These are phyloP conservation scores for Sodiomyces alkalinus DNA, from an alignment of 2,329 filamentous ascomycete species.

Conservation along the genomic window DNA sequence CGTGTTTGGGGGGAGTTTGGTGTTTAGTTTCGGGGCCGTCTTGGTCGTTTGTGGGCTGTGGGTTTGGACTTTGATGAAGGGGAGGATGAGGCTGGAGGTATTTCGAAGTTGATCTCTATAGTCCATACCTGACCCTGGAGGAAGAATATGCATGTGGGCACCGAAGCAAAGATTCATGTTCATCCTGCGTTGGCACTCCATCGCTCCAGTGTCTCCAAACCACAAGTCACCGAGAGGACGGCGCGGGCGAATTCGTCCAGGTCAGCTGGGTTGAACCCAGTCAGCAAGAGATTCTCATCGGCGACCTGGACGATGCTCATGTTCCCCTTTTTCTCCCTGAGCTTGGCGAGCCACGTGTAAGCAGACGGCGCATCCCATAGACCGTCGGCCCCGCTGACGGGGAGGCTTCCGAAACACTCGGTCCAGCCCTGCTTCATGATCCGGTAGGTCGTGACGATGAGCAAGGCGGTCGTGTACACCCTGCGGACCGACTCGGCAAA, in stretches of 20 bases:
- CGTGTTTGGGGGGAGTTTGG: conserved; percentile 53
- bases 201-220: too few species aligned
- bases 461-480: conserved; percentile 8
- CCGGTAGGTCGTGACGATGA: conserved; percentile 9
- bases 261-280: too few species aligned
- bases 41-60: conserved; percentile 32
- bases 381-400: conserved; percentile 8
- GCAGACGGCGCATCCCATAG: conserved; percentile 14
- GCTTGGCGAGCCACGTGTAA: not conserved
- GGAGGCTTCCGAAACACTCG: conserved; percentile 8
- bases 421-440: conserved; percentile 7
- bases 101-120: conserved; percentile 13
- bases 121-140: too few species aligned
- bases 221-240: too few species aligned
- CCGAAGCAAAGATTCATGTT: too few species aligned
- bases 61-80: conserved; percentile 31
- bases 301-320: too few species aligned
- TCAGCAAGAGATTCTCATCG: too few species aligned
- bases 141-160: too few species aligned
- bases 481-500: conserved; percentile 15
- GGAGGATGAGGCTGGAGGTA: conserved; percentile 23
- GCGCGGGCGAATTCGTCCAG: too few species aligned
- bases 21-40: conserved; percentile 50
- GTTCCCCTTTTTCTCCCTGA: too few species aligned
- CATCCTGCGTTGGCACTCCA: too few species aligned